Evolutionary conservation across 2,329 filamentous ascomycete genomes (phyloP).

Genomic region (Westerdykella sp.): DNA sequence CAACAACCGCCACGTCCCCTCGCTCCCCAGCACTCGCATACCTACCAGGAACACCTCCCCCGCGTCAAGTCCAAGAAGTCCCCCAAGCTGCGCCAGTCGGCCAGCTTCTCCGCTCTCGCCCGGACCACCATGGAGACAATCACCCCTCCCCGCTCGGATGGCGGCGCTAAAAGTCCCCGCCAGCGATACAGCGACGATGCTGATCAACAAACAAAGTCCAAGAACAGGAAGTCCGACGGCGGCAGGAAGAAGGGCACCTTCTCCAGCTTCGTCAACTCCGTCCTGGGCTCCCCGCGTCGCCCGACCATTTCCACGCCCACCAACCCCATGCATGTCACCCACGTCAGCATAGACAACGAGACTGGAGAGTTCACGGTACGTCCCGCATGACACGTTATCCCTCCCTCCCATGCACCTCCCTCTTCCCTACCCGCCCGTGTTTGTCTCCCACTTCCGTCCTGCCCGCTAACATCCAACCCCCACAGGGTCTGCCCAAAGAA

Average conservation of each 20-base stretch:
- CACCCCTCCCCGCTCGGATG: slow-evolving; percentile 29
- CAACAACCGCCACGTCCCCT: slow-evolving; percentile 16
- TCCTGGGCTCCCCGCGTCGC: slow-evolving; percentile 65
- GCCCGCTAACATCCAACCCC: slow-evolving; percentile 13
- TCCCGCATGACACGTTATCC: slow-evolving; percentile 14
- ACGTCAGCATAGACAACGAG: slow-evolving; percentile 93
- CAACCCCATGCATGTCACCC: slow-evolving; percentile 95
- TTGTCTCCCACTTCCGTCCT: slow-evolving; percentile 5
- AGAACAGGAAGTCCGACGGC: slow-evolving; percentile 29
- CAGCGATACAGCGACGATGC: slow-evolving; percentile 38
- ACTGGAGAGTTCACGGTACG: slow-evolving; percentile 91
- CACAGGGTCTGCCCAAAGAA: slow-evolving; percentile 86
- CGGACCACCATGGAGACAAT: slow-evolving; percentile 39
- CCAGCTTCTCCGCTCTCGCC: slow-evolving; percentile 39
- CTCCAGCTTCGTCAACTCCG: slow-evolving; percentile 36
- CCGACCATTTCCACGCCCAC: slow-evolving; percentile 95
- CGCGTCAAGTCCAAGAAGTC: slow-evolving; percentile 10
- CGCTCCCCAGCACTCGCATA: slow-evolving; percentile 24
- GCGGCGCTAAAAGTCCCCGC: slow-evolving; percentile 31
- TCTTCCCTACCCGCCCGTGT: slow-evolving; percentile 1
- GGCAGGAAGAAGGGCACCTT: slow-evolving; percentile 40
- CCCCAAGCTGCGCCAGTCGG: slow-evolving; percentile 36
- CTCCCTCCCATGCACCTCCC: background rate
- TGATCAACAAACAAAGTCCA: slow-evolving; percentile 16
- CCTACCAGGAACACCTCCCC: slow-evolving; percentile 17